phyloP scores from a whole-genome alignment of 805 yeast genomes.

The Ogataea kodamae region DNA sequence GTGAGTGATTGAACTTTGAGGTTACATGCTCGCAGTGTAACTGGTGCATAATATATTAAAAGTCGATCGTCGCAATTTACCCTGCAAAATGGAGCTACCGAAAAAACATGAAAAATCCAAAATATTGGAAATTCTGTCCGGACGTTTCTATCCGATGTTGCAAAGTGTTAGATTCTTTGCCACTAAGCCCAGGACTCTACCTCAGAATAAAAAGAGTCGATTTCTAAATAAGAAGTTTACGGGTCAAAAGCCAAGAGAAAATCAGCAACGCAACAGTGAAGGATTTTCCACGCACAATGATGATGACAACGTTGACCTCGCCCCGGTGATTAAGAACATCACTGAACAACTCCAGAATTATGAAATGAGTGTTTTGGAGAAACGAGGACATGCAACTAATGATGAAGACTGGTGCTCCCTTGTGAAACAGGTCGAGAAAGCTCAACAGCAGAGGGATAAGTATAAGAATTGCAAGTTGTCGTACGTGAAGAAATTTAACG shows the following conservation, averaged over 20 bases:
- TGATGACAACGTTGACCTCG: conserved; percentile 1
- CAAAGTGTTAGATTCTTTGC: too few species aligned
- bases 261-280: neutral
- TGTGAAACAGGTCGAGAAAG: conserved; percentile 2
- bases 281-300: neutral
- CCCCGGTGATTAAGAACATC: neutral
- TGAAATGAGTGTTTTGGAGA: conserved; percentile 1
- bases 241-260: neutral
- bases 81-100: conserved; percentile 7
- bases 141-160: too few species aligned
- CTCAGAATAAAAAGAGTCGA: too few species aligned
- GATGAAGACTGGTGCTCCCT: conserved; percentile 2
- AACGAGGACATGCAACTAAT: neutral
- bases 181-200: too few species aligned
- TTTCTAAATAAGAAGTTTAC: too few species aligned
- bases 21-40: conserved; percentile 22
- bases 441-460: conserved; percentile 4
- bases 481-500: neutral
- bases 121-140: too few species aligned
- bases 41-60: conserved; percentile 20
- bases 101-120: too few species aligned
- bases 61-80: conserved; percentile 11
- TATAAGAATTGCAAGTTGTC: conserved; percentile 3
- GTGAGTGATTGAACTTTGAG: conserved; percentile 9
- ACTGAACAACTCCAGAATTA: neutral